phyloP scores from a whole-genome alignment of 2,329 filamentous ascomycete genomes.

The Pseudogymnoascus sp. region DNA sequence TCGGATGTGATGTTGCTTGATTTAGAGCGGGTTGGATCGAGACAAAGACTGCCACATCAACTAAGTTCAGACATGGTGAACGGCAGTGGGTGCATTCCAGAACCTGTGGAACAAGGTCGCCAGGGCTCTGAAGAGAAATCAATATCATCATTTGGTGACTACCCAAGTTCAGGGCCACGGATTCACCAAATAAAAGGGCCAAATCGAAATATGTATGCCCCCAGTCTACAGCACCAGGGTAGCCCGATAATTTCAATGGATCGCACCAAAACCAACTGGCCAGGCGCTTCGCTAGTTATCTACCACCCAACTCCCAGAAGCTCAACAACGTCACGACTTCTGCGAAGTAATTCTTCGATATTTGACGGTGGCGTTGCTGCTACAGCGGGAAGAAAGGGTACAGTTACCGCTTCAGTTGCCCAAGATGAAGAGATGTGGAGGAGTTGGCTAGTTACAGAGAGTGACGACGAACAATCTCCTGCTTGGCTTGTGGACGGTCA shows the following conservation, averaged over 20 bases:
- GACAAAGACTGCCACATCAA: neutral
- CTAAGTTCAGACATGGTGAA: neutral
- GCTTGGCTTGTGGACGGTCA: neutral
- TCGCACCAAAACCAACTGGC: neutral
- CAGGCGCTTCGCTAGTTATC: conserved; percentile 11
- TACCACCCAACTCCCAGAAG: conserved; percentile 24
- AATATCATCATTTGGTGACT: neutral
- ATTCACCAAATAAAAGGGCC: neutral
- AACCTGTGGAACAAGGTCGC: neutral
- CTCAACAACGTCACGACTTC: conserved; percentile 18
- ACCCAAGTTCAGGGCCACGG: neutral
- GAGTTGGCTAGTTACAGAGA: conserved; percentile 20
- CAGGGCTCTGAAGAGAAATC: neutral
- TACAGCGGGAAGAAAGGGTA: conserved; percentile 18
- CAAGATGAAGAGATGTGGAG: conserved; percentile 25
- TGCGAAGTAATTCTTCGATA: conserved; percentile 18
- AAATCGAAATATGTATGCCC: neutral
- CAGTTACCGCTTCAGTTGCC: conserved; percentile 12
- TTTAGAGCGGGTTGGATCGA: neutral
- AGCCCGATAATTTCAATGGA: neutral
- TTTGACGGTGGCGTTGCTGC: conserved; percentile 20
- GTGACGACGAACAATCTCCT: conserved; percentile 7
- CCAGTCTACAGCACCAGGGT: neutral
- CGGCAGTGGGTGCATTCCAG: neutral
- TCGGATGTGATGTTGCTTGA: conserved; percentile 28